These are phyloP conservation scores for Magnaporthiopsis rhizophila DNA, from an alignment of 2,329 filamentous ascomycete genomes.

Conservation along the genomic window DNA sequence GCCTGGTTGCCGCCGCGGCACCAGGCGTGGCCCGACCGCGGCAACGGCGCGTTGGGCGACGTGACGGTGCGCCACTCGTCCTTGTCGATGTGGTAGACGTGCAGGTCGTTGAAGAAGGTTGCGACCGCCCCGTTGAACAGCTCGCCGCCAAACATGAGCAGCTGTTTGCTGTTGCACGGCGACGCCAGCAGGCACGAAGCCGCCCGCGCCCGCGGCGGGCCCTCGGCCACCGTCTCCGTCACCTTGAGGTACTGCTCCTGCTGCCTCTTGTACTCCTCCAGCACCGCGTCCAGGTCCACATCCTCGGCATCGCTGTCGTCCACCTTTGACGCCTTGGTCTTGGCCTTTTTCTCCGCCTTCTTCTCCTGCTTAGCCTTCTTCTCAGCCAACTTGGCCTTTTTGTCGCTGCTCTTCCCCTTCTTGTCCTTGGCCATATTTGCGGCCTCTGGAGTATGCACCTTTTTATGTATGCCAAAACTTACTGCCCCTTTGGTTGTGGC, in stretches of 20 bases:
- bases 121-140: slow-evolving; percentile 90
- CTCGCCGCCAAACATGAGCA: slow-evolving; percentile 90
- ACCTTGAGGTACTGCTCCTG: slow-evolving; percentile 93
- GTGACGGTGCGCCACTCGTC: slow-evolving; percentile 90
- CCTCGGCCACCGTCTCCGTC: slow-evolving; percentile 66
- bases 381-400: slow-evolving; percentile 44
- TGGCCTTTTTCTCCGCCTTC: slow-evolving; percentile 81
- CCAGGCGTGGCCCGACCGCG: slow-evolving; percentile 90
- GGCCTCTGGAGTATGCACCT: not conserved
- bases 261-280: slow-evolving; percentile 86
- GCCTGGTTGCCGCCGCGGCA: slow-evolving; percentile 76
- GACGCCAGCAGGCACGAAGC: slow-evolving; percentile 79
- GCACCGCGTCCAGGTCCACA: slow-evolving; percentile 83
- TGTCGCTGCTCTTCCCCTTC: slow-evolving; percentile 32
- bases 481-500: not conserved
- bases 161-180: slow-evolving; percentile 76
- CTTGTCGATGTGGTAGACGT: slow-evolving; percentile 68
- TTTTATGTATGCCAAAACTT: not conserved
- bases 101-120: slow-evolving; percentile 58
- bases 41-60: slow-evolving; percentile 83
- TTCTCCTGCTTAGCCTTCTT: slow-evolving; percentile 75
- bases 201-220: slow-evolving; percentile 68
- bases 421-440: slow-evolving; percentile 37
- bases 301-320: slow-evolving; percentile 88
- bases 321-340: slow-evolving; percentile 58